These are phyloP conservation scores for Asterochloris sp. DNA, from an alignment of 139 green algal genomes.

Conservation along the genomic window DNA sequence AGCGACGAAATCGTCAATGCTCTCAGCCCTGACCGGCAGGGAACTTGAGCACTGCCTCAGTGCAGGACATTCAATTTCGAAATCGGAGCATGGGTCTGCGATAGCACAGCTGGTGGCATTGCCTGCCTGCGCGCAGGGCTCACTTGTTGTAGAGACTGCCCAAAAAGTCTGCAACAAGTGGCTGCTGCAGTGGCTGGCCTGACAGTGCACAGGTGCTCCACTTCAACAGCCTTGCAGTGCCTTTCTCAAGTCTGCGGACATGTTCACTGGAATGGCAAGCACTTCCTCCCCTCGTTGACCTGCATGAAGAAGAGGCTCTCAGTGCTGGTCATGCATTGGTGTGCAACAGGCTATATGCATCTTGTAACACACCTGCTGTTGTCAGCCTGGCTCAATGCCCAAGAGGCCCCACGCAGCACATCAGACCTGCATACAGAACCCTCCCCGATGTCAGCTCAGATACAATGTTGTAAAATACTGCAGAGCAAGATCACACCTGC, in stretches of 20 bases:
- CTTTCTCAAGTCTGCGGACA: neutral
- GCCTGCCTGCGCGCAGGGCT: neutral
- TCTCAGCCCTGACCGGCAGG: neutral
- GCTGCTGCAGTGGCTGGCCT: constrained; percentile 11
- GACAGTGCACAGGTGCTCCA: constrained; percentile 20
- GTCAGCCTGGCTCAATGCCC: constrained; percentile 23
- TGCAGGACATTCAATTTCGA: too few species aligned
- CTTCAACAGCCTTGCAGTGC: neutral
- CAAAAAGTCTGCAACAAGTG: constrained; percentile 19
- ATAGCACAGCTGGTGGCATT: too few species aligned
- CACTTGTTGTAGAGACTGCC: constrained; percentile 23
- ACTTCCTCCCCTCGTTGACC: neutral
- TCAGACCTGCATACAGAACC: too few species aligned
- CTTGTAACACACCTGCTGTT: neutral
- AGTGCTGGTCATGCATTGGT: neutral
- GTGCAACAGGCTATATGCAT: neutral
- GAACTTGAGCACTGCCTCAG: neutral
- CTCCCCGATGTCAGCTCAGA: constrained; percentile 25
- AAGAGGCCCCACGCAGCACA: constrained; percentile 20
- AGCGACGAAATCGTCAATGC: neutral
- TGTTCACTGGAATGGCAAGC: too few species aligned
- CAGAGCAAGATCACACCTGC: constrained; percentile 40
- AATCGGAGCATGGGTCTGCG: neutral
- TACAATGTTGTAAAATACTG: constrained; percentile 29
- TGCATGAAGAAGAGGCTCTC: neutral